A percentile compares a stretch with the other conserved stretches of the same genome.
Evolutionary conservation across 306 rosid species (phyloP).

Genomic region (Cyamopsis tetragonoloba): DNA sequence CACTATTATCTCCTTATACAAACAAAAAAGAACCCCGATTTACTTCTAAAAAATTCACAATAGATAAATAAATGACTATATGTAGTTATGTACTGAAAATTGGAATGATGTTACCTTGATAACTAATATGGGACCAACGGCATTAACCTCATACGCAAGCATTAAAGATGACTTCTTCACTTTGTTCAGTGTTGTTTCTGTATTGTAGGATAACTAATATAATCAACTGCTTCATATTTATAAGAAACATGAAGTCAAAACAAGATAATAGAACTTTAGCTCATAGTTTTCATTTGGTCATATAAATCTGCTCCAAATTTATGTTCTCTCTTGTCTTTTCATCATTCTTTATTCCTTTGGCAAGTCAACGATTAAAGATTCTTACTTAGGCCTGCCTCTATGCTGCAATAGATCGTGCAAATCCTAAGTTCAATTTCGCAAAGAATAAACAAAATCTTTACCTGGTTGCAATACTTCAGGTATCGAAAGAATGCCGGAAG

Average conservation of each 20-base stretch:
- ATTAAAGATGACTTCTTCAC: conserved; percentile 79
- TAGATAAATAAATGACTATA: background rate
- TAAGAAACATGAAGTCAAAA: background rate
- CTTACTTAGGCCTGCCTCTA: background rate
- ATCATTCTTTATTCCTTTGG: background rate
- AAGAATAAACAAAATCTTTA: conserved; percentile 26
- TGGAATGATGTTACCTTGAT: conserved; percentile 61
- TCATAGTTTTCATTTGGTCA: background rate
- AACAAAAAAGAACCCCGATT: background rate
- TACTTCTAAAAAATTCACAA: conserved; percentile 2
- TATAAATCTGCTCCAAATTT: background rate
- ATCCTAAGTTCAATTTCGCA: background rate
- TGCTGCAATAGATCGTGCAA: background rate
- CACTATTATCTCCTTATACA: background rate
- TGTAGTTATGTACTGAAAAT: background rate
- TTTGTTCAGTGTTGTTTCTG: conserved; percentile 87
- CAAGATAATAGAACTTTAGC: background rate
- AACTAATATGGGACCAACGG: conserved; percentile 87
- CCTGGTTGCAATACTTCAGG: conserved; percentile 82
- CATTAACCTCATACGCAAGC: conserved; percentile 81
- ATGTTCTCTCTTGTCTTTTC: background rate
- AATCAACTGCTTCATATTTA: conserved; percentile 14
- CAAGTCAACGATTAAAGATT: background rate
- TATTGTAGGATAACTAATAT: conserved; percentile 28
- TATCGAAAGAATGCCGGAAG: conserved; percentile 88